A percentile compares a stretch with the other conserved stretches of the same genome.
Evolutionary conservation across 371 early-diverging fungal species (phyloP).

Genomic region (Blakeslea trispora): DNA sequence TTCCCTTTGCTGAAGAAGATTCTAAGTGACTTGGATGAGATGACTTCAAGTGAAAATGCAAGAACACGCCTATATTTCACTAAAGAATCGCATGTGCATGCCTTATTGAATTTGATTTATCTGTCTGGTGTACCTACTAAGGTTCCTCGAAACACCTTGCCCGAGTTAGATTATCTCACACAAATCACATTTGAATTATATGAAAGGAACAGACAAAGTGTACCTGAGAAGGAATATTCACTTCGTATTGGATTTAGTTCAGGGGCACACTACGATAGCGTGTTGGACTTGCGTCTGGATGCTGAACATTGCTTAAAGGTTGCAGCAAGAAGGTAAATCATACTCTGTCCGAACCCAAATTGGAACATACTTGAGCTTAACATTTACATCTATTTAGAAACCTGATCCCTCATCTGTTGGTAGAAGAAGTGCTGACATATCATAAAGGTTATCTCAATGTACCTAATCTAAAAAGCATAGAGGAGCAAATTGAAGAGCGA

Average conservation of each 20-base stretch:
- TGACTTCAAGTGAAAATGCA: slow-evolving; percentile 56
- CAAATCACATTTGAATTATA: slow-evolving; percentile 98
- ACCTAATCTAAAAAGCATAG: slow-evolving; percentile 46
- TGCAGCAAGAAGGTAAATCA: slow-evolving; percentile 66
- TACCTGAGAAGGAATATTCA: slow-evolving; percentile 74
- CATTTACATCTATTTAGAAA: slow-evolving; percentile 26
- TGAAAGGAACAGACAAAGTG: slow-evolving; percentile 74
- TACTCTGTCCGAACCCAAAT: no score
- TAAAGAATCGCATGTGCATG: slow-evolving; percentile 93
- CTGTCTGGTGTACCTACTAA: slow-evolving; percentile 83
- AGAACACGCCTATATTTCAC: slow-evolving; percentile 93
- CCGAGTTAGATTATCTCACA: slow-evolving; percentile 94
- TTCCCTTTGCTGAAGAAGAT: slow-evolving; percentile 77
- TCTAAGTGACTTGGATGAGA: slow-evolving; percentile 72
- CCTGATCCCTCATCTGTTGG: slow-evolving; percentile 44
- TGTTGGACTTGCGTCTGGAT: slow-evolving; percentile 89
- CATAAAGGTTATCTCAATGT: slow-evolving; percentile 48
- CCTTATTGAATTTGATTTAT: slow-evolving; percentile 89
- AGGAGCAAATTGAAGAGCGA: slow-evolving; percentile 50
- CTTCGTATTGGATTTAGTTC: slow-evolving; percentile 90
- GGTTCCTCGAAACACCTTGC: slow-evolving; percentile 64
- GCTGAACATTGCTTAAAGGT: slow-evolving; percentile 87
- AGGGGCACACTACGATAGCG: slow-evolving; percentile 88
- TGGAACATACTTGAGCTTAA: no score
- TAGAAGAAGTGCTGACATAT: slow-evolving; percentile 48